phyloP scores from a whole-genome alignment of 1,284 basidiomycete species.

The Ustilago xerochloae region DNA sequence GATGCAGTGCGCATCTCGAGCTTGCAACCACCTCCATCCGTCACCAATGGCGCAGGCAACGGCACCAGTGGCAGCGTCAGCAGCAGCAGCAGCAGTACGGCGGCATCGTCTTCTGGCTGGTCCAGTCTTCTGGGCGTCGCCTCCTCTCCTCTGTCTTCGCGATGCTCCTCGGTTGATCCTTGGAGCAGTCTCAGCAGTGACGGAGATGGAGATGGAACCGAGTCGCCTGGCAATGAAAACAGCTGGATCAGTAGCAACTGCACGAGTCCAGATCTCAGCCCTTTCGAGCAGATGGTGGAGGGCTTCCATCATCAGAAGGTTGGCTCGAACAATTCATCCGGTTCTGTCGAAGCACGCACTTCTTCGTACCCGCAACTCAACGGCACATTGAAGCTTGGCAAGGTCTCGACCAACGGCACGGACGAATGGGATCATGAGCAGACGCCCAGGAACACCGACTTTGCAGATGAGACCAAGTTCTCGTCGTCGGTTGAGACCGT shows the following conservation, averaged over 20 bases:
- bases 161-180: slow-evolving; percentile 52
- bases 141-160: slow-evolving; percentile 49
- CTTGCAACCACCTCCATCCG: slow-evolving; percentile 3
- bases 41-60: background rate
- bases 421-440: slow-evolving; percentile 17
- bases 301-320: slow-evolving; percentile 13
- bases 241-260: slow-evolving; percentile 57
- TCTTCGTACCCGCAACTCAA: slow-evolving; percentile 7
- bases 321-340: slow-evolving; percentile 4
- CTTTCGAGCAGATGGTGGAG: slow-evolving; percentile 30
- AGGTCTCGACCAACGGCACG: background rate
- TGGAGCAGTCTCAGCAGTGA: slow-evolving; percentile 55
- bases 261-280: slow-evolving; percentile 49
- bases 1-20: slow-evolving; percentile 25
- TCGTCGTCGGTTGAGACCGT: slow-evolving; percentile 47
- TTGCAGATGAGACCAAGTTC: slow-evolving; percentile 26
- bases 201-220: slow-evolving; percentile 45
- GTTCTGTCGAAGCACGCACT: slow-evolving; percentile 1
- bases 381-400: background rate
- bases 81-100: background rate
- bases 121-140: slow-evolving; percentile 21
- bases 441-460: slow-evolving; percentile 28
- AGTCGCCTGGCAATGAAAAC: slow-evolving; percentile 46
- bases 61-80: background rate
- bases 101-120: slow-evolving; percentile 30